A percentile compares a stretch with the other conserved stretches of the same genome.
Conservation (phyloP, 768 basidiomycete species). For the Mycena crocata region DNA sequence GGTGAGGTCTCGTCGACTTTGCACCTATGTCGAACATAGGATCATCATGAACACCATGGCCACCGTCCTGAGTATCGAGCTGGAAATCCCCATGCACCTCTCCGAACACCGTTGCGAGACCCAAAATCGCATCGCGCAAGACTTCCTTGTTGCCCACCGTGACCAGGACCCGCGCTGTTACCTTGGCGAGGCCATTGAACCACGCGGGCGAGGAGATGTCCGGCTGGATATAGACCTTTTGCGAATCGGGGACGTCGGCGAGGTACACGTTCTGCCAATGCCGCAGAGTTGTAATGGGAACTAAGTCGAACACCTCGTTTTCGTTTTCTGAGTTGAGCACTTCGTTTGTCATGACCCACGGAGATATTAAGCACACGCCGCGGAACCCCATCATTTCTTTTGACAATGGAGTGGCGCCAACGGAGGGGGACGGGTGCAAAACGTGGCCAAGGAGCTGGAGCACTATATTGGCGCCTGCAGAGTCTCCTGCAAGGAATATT, state of each 20-base stretch:
- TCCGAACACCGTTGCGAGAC: background rate
- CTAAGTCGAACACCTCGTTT: conserved; percentile 12
- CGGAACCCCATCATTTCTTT: conserved; percentile 2
- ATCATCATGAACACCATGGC: too few relatives aligned
- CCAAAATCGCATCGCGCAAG: background rate
- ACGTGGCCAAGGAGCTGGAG: conserved; percentile 32
- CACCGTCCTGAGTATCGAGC: conserved; percentile 9
- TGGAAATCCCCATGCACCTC: background rate
- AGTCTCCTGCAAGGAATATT: conserved; percentile 37
- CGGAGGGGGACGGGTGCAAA: conserved; percentile 27
- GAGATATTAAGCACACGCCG: conserved; percentile 25
- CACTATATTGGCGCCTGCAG: conserved; percentile 34
- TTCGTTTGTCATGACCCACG: conserved; percentile 11
- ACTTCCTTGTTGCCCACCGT: conserved; percentile 16
- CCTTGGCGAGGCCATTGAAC: conserved; percentile 6
- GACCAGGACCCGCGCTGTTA: background rate
- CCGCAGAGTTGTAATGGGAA: background rate
- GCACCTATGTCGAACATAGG: too few relatives aligned
- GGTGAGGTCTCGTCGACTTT: too few relatives aligned
- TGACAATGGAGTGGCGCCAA: background rate
- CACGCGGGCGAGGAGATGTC: background rate
- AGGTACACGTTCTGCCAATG: conserved; percentile 14
- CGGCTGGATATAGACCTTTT: conserved; percentile 4
- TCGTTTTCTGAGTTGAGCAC: background rate
- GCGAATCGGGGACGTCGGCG: conserved; percentile 2